Evolutionary conservation across 75 land plant species (phyloP), one percentile per base, ranked within the genome.

Genomic region (Adiantum capillusveneris): DNA sequence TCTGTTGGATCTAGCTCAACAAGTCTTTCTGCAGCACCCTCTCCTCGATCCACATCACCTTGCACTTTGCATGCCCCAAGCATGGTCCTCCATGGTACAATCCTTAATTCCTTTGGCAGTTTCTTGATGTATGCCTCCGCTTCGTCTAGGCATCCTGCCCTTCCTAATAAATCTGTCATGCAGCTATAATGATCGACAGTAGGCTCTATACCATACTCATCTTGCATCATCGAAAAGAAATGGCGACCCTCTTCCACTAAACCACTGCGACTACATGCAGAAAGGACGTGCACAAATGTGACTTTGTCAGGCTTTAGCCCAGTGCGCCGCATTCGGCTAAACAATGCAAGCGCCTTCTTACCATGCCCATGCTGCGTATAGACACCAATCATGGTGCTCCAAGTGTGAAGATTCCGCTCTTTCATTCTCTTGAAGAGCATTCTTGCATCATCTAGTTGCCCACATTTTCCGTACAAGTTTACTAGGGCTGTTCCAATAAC

Each of bases 231-330:
- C 0, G 57, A 13, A 55, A 80, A 80, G 5, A 64, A 28, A 25
- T 14, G 26, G 39, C 68, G 45, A 14, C 79, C 83, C 52, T 68
- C 56, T 44, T 65, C 63, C 6, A 80, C 51, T 41, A 76, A 66
- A 41, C 81, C 84, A 21, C 72, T 56, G 30, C 74, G 77, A 30
- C 81, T 78, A 37, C 84, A 81, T 18, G 78, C 68, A 18, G 71
- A 75, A 36, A 81, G 54, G 24, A 81, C n/a, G 11, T 70, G 67
- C 28, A 75, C 57, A 19, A 81, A 41, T 2, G 78, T 78, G 6
- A 74, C 46, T 19, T 31, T 29, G 46, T 81, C 75, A 11, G 84
- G 84, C 12, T 19, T 63, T 0, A 75, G 43, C 20, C 78, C 76
- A 9, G 64, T 58, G n/a, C 59, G 30, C 53, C 61, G 49, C 78